Evolutionary conservation across 371 early-diverging fungal genomes (phyloP).

Genomic region (Mortierella sp.): DNA sequence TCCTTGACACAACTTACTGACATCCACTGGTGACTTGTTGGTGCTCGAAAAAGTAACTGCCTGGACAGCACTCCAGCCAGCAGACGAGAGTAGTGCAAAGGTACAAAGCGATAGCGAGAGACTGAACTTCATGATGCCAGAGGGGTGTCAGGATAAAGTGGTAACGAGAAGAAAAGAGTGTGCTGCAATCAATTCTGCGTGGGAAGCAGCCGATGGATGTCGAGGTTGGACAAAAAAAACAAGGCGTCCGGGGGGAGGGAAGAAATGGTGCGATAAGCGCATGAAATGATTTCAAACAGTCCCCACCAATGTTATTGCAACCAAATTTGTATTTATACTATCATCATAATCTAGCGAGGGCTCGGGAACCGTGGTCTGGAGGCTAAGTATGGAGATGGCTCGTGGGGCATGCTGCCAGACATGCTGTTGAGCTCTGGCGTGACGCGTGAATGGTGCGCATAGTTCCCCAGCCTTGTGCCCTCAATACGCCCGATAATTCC

Average conservation of each 20-base stretch:
- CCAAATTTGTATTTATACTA: too few species aligned
- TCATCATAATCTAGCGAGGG: too few species aligned
- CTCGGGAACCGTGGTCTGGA: not conserved
- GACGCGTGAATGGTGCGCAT: constrained; percentile 13
- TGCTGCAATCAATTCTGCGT: not conserved
- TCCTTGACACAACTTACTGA: constrained; percentile 26
- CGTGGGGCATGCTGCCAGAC: constrained; percentile 23
- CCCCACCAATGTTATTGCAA: too few species aligned
- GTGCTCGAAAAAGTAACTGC: constrained; percentile 7
- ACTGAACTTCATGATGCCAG: constrained; percentile 19
- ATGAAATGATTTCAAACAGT: too few species aligned
- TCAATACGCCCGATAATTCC: constrained; percentile 35
- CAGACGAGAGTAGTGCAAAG: constrained; percentile 4
- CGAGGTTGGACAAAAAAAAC: too few species aligned
- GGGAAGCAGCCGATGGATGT: too few species aligned
- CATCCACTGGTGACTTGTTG: constrained; percentile 33
- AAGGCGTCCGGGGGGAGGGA: too few species aligned
- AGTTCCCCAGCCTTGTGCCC: constrained; percentile 18
- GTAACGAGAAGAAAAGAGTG: not conserved
- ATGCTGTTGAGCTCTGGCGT: constrained; percentile 6
- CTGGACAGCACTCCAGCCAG: not conserved
- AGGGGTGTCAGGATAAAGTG: not conserved
- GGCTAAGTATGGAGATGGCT: not conserved
- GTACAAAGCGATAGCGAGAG: not conserved
- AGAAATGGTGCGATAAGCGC: too few species aligned